These are phyloP conservation scores for Eutrema heterophyllum DNA, from an alignment of 345 rosid genomes.

Conservation along the genomic window DNA sequence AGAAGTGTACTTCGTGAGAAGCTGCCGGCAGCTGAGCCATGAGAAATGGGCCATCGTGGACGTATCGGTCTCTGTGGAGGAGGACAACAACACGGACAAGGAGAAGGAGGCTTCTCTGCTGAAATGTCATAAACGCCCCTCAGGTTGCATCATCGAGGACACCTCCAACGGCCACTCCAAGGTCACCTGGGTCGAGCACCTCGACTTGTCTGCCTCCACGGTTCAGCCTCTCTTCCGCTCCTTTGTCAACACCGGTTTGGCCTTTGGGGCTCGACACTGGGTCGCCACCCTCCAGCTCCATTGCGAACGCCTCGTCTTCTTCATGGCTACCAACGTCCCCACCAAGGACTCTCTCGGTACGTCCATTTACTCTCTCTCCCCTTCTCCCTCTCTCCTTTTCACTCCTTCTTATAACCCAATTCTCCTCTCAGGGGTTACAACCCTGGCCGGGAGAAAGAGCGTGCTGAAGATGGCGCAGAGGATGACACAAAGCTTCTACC, in stretches of 20 bases:
- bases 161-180: conserved; percentile 92
- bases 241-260: conserved; percentile 71
- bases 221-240: conserved; percentile 75
- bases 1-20: conserved; percentile 86
- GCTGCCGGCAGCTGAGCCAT: conserved; percentile 67
- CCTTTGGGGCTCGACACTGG: conserved; percentile 97
- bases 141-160: conserved; percentile 93
- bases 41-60: conserved; percentile 95
- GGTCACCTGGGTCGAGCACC: conserved; percentile 95
- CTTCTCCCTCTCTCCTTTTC: background rate
- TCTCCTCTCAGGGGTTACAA: conserved; percentile 62
- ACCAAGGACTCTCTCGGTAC: conserved; percentile 91
- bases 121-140: conserved; percentile 89
- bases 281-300: conserved; percentile 76
- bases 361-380: background rate
- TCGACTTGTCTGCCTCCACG: conserved; percentile 59
- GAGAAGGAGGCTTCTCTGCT: conserved; percentile 64
- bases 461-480: conserved; percentile 84
- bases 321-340: conserved; percentile 99
- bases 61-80: conserved; percentile 85
- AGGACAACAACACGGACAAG: conserved; percentile 38
- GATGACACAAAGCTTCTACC: conserved; percentile 82
- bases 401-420: background rate
- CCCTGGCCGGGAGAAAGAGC: conserved; percentile 95
- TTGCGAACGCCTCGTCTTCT: conserved; percentile 90